Percentiles rank a stretch among this genome's conserved stretches.
phyloP scores from a whole-genome alignment of 2,329 filamentous ascomycete genomes.

The Pleoardoris graminearum region DNA sequence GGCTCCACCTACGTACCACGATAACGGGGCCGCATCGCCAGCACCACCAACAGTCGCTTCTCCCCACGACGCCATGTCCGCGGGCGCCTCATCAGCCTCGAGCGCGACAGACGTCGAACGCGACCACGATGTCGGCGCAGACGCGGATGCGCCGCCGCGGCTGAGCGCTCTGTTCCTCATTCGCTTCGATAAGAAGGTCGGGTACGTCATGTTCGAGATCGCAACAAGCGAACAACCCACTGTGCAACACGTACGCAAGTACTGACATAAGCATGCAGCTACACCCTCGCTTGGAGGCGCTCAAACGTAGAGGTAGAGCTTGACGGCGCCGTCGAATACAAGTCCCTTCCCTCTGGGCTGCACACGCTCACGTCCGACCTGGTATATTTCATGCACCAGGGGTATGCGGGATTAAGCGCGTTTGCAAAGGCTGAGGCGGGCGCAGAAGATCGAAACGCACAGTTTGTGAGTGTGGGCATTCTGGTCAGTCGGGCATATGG shows the following conservation, averaged over 20 bases:
- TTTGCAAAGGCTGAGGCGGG: constrained; percentile 84
- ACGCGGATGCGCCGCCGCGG: constrained; percentile 26
- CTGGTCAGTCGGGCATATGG: constrained; percentile 85
- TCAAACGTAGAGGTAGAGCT: constrained; percentile 66
- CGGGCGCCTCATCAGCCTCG: constrained; percentile 28
- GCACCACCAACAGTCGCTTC: constrained; percentile 4
- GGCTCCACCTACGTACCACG: neutral
- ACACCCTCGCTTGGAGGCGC: constrained; percentile 86
- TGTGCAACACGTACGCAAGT: constrained; percentile 9
- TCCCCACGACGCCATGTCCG: constrained; percentile 25
- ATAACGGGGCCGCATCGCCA: neutral
- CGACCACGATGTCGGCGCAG: constrained; percentile 12
- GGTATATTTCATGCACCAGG: constrained; percentile 86
- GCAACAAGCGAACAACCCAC: too few relatives aligned
- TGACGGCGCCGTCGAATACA: constrained; percentile 91
- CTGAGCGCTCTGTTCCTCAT: constrained; percentile 82
- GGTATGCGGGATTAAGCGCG: constrained; percentile 85
- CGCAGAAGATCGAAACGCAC: constrained; percentile 79
- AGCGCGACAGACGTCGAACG: constrained; percentile 34
- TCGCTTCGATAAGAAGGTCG: constrained; percentile 88
- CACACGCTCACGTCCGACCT: constrained; percentile 88
- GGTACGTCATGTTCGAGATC: constrained; percentile 55
- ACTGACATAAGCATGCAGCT: constrained; percentile 49
- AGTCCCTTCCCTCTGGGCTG: constrained; percentile 88
- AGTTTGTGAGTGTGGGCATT: constrained; percentile 89